Conservation (phyloP, 1,284 basidiomycete species). For the Kwoniella shivajii region DNA sequence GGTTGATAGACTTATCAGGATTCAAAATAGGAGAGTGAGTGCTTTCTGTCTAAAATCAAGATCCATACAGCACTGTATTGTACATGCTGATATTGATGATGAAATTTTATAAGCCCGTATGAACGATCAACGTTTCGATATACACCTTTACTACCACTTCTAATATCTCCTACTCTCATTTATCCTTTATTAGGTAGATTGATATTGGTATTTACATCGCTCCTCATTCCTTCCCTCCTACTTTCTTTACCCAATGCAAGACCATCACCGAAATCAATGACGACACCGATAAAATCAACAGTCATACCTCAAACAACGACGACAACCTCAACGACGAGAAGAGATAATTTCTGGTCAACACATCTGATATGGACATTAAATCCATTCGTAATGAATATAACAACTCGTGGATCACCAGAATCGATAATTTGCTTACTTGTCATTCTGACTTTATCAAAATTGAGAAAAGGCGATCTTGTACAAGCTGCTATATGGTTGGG, state of each 20-base stretch:
- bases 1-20: slow-evolving; percentile 57
- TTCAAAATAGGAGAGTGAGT: slow-evolving; percentile 59
- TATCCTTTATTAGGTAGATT: slow-evolving; percentile 87
- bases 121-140: slow-evolving; percentile 93
- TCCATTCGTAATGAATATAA: slow-evolving; percentile 93
- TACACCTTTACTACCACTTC: slow-evolving; percentile 84
- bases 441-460: slow-evolving; percentile 64
- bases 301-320: not conserved
- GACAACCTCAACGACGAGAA: not conserved
- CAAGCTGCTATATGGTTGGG: slow-evolving; percentile 72
- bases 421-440: slow-evolving; percentile 81
- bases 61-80: not conserved
- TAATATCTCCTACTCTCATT: slow-evolving; percentile 78
- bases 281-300: no score
- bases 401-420: slow-evolving; percentile 94
- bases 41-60: not conserved
- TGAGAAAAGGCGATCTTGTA: slow-evolving; percentile 17
- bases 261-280: not conserved
- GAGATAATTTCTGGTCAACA: slow-evolving; percentile 28
- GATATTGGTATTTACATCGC: slow-evolving; percentile 81
- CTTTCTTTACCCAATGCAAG: slow-evolving; percentile 50
- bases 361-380: slow-evolving; percentile 78
- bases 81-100: not conserved
- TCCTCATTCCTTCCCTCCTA: slow-evolving; percentile 78
- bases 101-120: slow-evolving; percentile 71